Conservation (phyloP, 2,329 filamentous ascomycete genomes). For the Nigrospora oryzae region DNA sequence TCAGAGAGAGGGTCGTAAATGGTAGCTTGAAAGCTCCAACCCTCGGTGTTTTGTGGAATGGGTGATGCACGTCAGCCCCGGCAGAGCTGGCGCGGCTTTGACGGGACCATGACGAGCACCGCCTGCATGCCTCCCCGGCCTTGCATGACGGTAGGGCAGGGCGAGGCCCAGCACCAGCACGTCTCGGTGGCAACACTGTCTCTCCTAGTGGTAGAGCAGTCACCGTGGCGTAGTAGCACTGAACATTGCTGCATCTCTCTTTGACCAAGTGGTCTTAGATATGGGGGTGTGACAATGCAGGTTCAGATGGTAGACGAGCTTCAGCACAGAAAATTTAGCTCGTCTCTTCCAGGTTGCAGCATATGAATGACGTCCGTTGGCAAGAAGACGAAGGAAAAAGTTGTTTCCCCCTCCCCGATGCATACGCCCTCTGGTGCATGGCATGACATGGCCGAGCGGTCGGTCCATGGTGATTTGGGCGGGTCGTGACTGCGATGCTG, state of each 20-base stretch:
- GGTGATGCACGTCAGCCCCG: not conserved
- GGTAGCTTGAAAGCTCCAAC: conserved; percentile 42
- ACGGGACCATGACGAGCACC: not conserved
- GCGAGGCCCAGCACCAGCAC: no score
- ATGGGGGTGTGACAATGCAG: not conserved
- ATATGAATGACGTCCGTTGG: no score
- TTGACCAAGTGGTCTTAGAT: conserved; percentile 6
- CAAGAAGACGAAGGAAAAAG: no score
- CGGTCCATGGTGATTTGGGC: no score
- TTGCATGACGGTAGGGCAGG: no score
- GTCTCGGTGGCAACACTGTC: not conserved
- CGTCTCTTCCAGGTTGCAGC: not conserved
- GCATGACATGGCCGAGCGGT: no score
- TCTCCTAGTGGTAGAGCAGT: conserved; percentile 5
- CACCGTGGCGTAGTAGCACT: not conserved
- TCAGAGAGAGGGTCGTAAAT: conserved; percentile 31
- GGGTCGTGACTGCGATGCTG: no score
- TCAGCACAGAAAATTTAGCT: not conserved
- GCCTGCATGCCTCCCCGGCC: no score
- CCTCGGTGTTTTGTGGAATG: conserved; percentile 16
- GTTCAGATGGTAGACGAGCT: conserved; percentile 2
- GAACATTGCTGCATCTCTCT: conserved; percentile 1
- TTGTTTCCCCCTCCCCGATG: no score
- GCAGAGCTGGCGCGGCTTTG: not conserved
- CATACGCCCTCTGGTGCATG: no score